Conservation (phyloP, 805 yeast species). For the Danielozyma ontarioensis region DNA sequence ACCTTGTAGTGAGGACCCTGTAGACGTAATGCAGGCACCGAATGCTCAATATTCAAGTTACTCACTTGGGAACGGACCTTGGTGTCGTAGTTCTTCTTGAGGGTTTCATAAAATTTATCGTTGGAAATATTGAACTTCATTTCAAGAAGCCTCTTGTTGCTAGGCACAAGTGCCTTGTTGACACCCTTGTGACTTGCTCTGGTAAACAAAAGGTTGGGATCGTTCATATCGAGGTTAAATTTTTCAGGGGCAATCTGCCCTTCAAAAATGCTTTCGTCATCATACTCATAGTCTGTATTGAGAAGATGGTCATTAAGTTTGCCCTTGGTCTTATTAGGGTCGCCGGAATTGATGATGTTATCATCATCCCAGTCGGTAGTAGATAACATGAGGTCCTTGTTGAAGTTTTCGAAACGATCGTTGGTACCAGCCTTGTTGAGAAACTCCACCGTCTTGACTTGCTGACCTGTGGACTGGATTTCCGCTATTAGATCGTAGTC, state of each 20-base stretch:
- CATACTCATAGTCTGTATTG: constrained; percentile 40
- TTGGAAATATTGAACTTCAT: constrained; percentile 79
- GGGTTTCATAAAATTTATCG: constrained; percentile 76
- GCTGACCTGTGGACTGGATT: constrained; percentile 15
- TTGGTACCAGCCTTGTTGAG: constrained; percentile 28
- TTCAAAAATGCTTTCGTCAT: constrained; percentile 69
- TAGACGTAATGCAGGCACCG: constrained; percentile 77
- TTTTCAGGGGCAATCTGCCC: constrained; percentile 47
- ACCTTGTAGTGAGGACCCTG: constrained; percentile 93
- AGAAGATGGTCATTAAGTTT: constrained; percentile 7
- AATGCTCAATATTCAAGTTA: constrained; percentile 84
- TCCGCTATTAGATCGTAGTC: constrained; percentile 29
- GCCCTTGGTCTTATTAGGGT: constrained; percentile 12
- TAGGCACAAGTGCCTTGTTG: constrained; percentile 41
- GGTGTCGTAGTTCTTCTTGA: constrained; percentile 82
- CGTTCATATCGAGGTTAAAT: constrained; percentile 76
- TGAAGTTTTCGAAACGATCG: constrained; percentile 36
- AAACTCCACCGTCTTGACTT: constrained; percentile 15
- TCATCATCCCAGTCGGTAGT: constrained; percentile 79
- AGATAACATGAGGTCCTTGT: constrained; percentile 57
- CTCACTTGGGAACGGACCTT: constrained; percentile 92
- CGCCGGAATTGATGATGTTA: constrained; percentile 48
- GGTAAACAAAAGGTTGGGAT: constrained; percentile 69
- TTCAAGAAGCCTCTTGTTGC: constrained; percentile 48
- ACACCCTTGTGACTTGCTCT: constrained; percentile 28